Evolutionary conservation across 2,329 filamentous ascomycete genomes (phyloP), one percentile per base, ranked within the genome.

Genomic region (Fusarium sp.): DNA sequence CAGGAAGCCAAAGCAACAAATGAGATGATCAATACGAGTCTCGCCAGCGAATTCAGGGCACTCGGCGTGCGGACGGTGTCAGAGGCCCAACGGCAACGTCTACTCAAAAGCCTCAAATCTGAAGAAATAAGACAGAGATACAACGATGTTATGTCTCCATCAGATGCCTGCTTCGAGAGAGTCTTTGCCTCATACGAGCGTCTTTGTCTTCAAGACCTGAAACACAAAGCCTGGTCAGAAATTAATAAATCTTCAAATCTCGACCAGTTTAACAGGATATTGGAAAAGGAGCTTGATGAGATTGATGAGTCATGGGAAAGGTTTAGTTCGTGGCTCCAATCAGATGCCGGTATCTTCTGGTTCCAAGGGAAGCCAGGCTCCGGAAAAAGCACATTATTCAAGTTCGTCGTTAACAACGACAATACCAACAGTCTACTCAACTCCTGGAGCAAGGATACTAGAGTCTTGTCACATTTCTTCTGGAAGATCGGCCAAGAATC

Each of bases 391-490:
- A 60, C 57, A 0, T 20, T 61, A 1, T 30, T 61, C 15, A 61
- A 45, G 1, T 53, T 45, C 1, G 2, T 60, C 0, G n/a, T 61
- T 0, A 4, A 45, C 0, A 45, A 28, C 1, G 4, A 24, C 1
- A 53, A 23, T 17, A 60, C 26, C 0, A 28, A 21, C 0, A 11
- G 11, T 1, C 2, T 61, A 0, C n/a, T 61, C 2, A 2, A 6
- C 0, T 44, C 7, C 1, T 15, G 39, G n/a, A 4, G 2, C 0
- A 4, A 15, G 0, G 9, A 20, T 0, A n/a, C 6, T 0, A 20
- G 4, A 2, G 3, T 60, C 2, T 1, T 60, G 0, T 60, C 56
- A 0, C 26, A 60, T 10, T 61, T 61, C 14, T 39, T 61, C 1
- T 61, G 55, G 57, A 61, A 61, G 4, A 60, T 61, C 3, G 57